A percentile compares a stretch with the other conserved stretches of the same genome.
Evolutionary conservation across 805 yeast species (phyloP).

Genomic region (Grigorovia yakushimaensis): DNA sequence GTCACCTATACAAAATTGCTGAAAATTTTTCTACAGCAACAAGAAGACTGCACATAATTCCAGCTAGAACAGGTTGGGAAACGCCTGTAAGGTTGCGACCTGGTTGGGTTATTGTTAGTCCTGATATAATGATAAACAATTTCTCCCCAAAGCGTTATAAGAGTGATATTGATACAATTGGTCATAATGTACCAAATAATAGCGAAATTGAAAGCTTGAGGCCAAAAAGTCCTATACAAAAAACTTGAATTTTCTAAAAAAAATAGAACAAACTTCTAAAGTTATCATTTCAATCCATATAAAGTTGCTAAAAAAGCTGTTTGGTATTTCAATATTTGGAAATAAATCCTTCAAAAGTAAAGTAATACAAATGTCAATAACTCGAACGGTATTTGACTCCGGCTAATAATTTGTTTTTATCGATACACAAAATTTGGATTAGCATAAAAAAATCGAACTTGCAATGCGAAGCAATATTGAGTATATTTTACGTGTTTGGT

Average conservation of each 20-base stretch:
- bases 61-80: conserved; percentile 56
- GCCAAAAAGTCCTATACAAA: conserved; percentile 65
- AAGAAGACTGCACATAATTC: conserved; percentile 76
- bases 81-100: conserved; percentile 57
- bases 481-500: too few species aligned
- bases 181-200: conserved; percentile 52
- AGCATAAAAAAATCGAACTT: too few species aligned
- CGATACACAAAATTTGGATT: too few species aligned
- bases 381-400: too few species aligned
- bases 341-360: too few species aligned
- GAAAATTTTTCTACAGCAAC: conserved; percentile 83
- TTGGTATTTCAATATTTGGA: too few species aligned
- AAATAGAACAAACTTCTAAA: not conserved
- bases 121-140: conserved; percentile 69
- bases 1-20: conserved; percentile 66
- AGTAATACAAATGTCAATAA: too few species aligned
- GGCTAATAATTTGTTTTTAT: too few species aligned
- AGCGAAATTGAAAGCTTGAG: conserved; percentile 70
- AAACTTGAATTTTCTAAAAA: conserved; percentile 6
- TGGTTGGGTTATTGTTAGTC: conserved; percentile 89
- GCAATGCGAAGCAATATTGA: too few species aligned
- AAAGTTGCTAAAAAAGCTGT: too few species aligned
- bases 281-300: too few species aligned
- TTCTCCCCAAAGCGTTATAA: conserved; percentile 43
- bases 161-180: conserved; percentile 35